Conservation (phyloP, 106 monocot species). For the Allium fistulosum region DNA sequence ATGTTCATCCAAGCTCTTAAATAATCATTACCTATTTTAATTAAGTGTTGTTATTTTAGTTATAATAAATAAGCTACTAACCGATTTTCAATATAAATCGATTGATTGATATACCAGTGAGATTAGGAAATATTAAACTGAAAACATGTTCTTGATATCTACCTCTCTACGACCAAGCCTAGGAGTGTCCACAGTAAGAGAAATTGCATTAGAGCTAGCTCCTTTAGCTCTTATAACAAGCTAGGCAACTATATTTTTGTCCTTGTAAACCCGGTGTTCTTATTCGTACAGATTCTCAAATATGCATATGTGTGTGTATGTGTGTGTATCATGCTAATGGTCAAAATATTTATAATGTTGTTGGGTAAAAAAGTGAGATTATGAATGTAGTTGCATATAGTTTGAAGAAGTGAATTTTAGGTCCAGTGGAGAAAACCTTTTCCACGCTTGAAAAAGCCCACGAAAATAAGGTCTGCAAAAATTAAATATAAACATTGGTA, state of each 20-base stretch:
- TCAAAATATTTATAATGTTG: neutral
- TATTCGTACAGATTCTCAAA: neutral
- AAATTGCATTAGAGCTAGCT: constrained; percentile 67
- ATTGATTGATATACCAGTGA: neutral
- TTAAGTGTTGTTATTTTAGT: neutral
- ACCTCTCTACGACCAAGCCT: constrained; percentile 64
- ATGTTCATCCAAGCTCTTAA: too few species aligned
- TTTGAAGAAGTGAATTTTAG: constrained; percentile 89
- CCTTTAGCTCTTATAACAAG: constrained; percentile 71
- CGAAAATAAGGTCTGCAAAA: constrained; percentile 57
- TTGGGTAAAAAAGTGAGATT: neutral
- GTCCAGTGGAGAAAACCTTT: constrained; percentile 83
- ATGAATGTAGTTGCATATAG: constrained; percentile 52
- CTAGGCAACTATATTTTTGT: constrained; percentile 61
- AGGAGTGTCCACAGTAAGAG: constrained; percentile 60
- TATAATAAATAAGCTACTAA: neutral
- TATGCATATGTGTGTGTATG: neutral
- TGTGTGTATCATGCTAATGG: neutral
- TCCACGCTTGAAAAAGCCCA: constrained; percentile 81
- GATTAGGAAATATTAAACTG: neutral
- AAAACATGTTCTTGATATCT: constrained; percentile 62
- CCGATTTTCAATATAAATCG: neutral
- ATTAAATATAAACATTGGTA: neutral
- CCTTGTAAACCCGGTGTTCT: constrained; percentile 39
- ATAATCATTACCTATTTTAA: too few species aligned